Evolutionary conservation across 2,329 filamentous ascomycete species (phyloP).

Genomic region (Aspergillus clavatus): DNA sequence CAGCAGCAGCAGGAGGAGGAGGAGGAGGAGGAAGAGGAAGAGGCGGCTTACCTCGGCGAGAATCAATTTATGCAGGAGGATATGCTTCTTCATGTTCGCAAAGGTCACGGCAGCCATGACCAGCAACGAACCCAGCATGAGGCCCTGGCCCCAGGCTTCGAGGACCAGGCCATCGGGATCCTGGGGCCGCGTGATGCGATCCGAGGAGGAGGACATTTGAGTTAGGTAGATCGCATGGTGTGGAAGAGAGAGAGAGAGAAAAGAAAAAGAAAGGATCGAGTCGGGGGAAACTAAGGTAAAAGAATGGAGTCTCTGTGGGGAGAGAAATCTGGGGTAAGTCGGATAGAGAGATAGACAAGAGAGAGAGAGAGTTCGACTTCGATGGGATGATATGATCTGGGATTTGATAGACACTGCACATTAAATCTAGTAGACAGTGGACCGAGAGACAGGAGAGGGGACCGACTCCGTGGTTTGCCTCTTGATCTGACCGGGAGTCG

Average conservation of each 20-base stretch:
- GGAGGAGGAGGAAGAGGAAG: no score
- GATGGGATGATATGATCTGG: no score
- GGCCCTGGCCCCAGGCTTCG: constrained; percentile 47
- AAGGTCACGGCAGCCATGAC: constrained; percentile 48
- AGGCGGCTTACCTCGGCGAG: constrained; percentile 42
- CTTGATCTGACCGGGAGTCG: no score
- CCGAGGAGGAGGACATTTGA: constrained; percentile 7
- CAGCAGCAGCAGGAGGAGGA: no score
- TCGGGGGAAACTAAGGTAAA: neutral
- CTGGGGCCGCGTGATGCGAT: constrained; percentile 18
- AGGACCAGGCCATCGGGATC: constrained; percentile 35
- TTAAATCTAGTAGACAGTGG: no score
- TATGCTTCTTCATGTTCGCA: constrained; percentile 46
- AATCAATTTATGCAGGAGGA: constrained; percentile 50
- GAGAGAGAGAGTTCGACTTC: no score
- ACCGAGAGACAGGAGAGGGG: no score
- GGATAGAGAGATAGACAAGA: no score
- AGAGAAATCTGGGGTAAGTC: no score
- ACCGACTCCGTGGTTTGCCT: no score
- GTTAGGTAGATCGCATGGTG: neutral
- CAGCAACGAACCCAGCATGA: constrained; percentile 47
- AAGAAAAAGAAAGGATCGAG: neutral
- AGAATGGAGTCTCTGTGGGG: no score
- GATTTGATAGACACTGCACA: no score
- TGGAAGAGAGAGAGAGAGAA: neutral